Evolutionary conservation across 1,139 yeast genomes (phyloP), one percentile per base, ranked within the genome.

Genomic region (Geotrichum klebahnii): DNA sequence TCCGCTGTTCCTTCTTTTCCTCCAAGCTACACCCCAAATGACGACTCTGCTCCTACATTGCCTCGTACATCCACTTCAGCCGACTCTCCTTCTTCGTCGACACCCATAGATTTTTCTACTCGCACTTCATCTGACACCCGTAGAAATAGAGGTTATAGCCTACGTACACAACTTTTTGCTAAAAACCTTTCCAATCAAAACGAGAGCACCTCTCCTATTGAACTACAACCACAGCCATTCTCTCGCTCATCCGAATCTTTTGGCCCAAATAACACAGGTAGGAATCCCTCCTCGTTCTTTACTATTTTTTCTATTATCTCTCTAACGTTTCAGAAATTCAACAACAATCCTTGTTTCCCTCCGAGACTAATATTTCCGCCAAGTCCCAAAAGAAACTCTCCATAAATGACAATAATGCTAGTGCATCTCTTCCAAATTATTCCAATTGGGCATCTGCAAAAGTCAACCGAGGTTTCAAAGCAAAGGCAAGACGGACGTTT

Each of bases 111-210:
- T 19, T 20, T 37, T 9, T 12, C 33, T 6, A 10, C 16, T 9
- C 23, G 3, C 3, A 14, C 35, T 14, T n/a, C 40, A 3, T 24
- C 45, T 12, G 26, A 17, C 23, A 14, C 34, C 17, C 44, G 50
- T 5, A 72, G 92, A 55, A 80, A 78, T 56, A 71, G 95, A 62
- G 90, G 94, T 0, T 79, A 82, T 54, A 83, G 92, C 2, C 68
- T 86, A 50, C 74, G 95, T 58, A 77, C 89, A 0, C 94, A 84
- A 67, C 72, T 85, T 55, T 79, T 85, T 68, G 81, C 78, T 64
- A 81, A 78, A 57, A 67, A 67, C 53, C 63, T 67, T 26, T 45
- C 48, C 22, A 44, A 46, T 2, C 61, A 61, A 50, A 60, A 60
- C 41, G 60, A 56, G 16, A 44, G 53, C 24, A 40, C 55, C 1